Percentiles rank a stretch among this genome's conserved stretches.
Evolutionary conservation across 352 stramenopile species (phyloP).

Genomic region (Globisporangium nagaii): DNA sequence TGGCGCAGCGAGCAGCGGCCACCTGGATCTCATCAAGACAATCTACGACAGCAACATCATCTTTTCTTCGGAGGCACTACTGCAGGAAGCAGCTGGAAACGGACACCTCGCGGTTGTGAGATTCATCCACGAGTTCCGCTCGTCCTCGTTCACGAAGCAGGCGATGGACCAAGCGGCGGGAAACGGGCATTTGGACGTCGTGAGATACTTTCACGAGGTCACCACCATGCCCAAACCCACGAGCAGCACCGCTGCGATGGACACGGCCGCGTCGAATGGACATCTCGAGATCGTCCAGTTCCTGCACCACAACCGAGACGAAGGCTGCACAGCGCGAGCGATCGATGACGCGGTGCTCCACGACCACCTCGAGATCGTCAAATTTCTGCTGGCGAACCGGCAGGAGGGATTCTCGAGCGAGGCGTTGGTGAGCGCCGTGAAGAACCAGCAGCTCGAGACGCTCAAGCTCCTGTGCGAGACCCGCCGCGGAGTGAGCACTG

Average conservation of each 20-base stretch:
- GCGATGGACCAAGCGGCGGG: neutral
- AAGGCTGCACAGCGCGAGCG: too few relatives aligned
- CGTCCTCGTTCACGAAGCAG: neutral
- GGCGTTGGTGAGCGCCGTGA: neutral
- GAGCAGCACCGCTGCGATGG: neutral
- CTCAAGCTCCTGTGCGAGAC: neutral
- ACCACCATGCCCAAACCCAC: too few relatives aligned
- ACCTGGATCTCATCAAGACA: slow-evolving; percentile 20
- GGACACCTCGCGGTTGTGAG: neutral
- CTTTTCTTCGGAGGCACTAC: slow-evolving; percentile 5
- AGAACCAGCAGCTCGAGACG: neutral
- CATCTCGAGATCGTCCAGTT: too few relatives aligned
- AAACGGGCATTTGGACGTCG: neutral
- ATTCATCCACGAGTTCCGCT: neutral
- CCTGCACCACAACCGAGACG: too few relatives aligned
- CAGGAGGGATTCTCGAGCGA: too few relatives aligned
- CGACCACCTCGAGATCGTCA: too few relatives aligned
- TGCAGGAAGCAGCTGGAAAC: neutral
- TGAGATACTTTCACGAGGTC: neutral
- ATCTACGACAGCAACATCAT: neutral
- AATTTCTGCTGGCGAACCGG: too few relatives aligned
- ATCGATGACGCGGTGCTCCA: too few relatives aligned
- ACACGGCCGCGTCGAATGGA: too few relatives aligned
- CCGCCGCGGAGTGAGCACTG: neutral
- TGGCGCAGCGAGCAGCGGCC: slow-evolving; percentile 8